Percentiles rank a stretch among this genome's conserved stretches.
phyloP scores from a whole-genome alignment of 2,329 filamentous ascomycete genomes.

The Aspergillus luchuensis region DNA sequence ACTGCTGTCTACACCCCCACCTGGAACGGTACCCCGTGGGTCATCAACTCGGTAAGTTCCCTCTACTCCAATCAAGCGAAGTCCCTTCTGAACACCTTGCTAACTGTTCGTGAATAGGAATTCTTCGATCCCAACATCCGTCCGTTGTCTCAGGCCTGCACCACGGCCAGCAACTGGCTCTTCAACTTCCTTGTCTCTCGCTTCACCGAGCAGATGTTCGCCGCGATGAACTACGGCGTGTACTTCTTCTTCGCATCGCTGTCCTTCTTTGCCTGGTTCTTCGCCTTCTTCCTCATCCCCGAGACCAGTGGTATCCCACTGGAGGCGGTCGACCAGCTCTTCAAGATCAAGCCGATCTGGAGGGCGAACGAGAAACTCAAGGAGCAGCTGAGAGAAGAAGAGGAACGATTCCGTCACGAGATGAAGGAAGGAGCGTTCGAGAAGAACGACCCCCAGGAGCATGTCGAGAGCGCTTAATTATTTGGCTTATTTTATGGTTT shows the following conservation, averaged over 20 bases:
- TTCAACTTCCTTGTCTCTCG: conserved; percentile 41
- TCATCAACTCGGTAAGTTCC: conserved; percentile 59
- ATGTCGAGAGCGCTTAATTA: conserved; percentile 49
- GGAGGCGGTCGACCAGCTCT: conserved; percentile 66
- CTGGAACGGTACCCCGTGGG: conserved; percentile 76
- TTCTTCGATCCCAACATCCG: conserved; percentile 73
- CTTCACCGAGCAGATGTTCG: conserved; percentile 46
- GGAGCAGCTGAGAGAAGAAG: conserved; percentile 37
- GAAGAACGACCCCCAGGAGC: conserved; percentile 15
- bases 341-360: conserved; percentile 47
- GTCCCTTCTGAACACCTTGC: neutral
- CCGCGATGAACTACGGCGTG: conserved; percentile 58
- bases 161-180: conserved; percentile 45
- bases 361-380: conserved; percentile 33
- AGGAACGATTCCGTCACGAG: conserved; percentile 37
- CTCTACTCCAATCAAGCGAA: neutral
- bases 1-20: conserved; percentile 71
- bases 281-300: conserved; percentile 64
- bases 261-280: conserved; percentile 60
- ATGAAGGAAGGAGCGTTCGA: conserved; percentile 29
- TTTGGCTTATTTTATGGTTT: neutral
- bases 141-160: conserved; percentile 70
- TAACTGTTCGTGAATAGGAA: conserved; percentile 41
- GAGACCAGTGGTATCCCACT: conserved; percentile 68
- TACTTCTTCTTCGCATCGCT: conserved; percentile 70